Percentiles rank a stretch among this genome's conserved stretches.
These are phyloP conservation scores for Exophiala bonariae DNA, from an alignment of 2,329 filamentous ascomycete species.

Conservation along the genomic window DNA sequence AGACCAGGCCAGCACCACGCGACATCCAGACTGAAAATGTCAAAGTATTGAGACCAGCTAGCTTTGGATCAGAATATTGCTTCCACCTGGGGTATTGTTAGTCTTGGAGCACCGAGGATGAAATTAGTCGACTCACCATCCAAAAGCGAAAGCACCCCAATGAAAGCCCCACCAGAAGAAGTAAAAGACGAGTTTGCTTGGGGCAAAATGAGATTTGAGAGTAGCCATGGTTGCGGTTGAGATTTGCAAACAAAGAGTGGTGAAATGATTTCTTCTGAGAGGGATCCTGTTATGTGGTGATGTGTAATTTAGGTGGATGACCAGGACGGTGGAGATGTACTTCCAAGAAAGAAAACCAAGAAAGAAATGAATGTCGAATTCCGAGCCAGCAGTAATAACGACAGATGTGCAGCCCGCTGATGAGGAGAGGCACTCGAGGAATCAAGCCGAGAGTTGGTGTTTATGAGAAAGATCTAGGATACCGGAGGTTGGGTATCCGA, in stretches of 20 bases:
- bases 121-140: constrained; percentile 76
- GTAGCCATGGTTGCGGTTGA: constrained; percentile 19
- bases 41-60: constrained; percentile 78
- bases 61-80: constrained; percentile 66
- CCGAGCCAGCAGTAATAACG: constrained; percentile 5
- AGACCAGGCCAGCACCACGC: constrained; percentile 82
- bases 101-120: too few relatives aligned
- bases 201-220: constrained; percentile 25
- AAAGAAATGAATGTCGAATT: constrained; percentile 16
- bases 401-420: neutral
- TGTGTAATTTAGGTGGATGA: constrained; percentile 12
- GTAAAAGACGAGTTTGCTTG: constrained; percentile 73
- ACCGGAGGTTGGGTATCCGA: constrained; percentile 17
- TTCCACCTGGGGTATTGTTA: constrained; percentile 76
- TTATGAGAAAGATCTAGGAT: constrained; percentile 21
- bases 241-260: neutral
- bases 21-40: constrained; percentile 94
- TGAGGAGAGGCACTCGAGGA: constrained; percentile 5
- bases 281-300: neutral
- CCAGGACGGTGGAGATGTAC: neutral
- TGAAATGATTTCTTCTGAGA: neutral
- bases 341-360: constrained; percentile 1
- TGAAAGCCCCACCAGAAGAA: constrained; percentile 79
- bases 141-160: constrained; percentile 74
- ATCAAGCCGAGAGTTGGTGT: constrained; percentile 14